Evolutionary conservation across 2,329 filamentous ascomycete species (phyloP), one percentile per base, ranked within the genome.

Genomic region (Aspergillus amoenus): DNA sequence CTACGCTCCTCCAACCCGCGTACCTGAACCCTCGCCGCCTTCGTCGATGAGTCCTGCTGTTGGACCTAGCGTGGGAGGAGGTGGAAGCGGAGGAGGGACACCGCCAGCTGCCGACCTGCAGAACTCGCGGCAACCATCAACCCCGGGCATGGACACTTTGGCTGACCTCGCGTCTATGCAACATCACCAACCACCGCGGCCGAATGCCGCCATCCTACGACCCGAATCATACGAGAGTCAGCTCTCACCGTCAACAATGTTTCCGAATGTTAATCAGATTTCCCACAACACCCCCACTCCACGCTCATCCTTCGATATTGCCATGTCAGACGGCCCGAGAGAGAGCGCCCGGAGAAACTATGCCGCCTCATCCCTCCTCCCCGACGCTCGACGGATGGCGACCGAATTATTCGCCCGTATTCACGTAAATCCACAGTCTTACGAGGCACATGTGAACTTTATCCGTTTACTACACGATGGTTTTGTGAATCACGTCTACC

Each of bases 91-190:
- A 45, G 76, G 63, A 53, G 74, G 70, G 45, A 76, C 76, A 32
- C 70, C 74, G 3, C 68, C 71, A 17, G 67, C 69, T 17, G 64
- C 66, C 40, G 70, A 74, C 7, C 65, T 70, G 34, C 67, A 68
- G 43, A 64, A 71, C n/a, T 66, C 71, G 21, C 70, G 76, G 60
- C 73, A 76, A 40, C 69, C 74, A 2, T 77, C 78, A 12, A 78
- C 77, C 4, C 73, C 75, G 3, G 77, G 76, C n/a, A 79, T 81
- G 71, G 78, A 80, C 60, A 76, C 76, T n/a, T 65, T 80, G 53
- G 77, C 77, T 27, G 78, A 81, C 59, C 66, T 79, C 30, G 77
- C 78, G 39, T 75, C 76, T 13, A 77, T 79, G 71, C 78, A 79
- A 65, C 76, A 75, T 54, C 77, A 78, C 52, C 76, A 78, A 56